Evolutionary conservation across 192 early-diverging fungal species (phyloP), one percentile per base, ranked within the genome.

Genomic region (Piromyces sp.): DNA sequence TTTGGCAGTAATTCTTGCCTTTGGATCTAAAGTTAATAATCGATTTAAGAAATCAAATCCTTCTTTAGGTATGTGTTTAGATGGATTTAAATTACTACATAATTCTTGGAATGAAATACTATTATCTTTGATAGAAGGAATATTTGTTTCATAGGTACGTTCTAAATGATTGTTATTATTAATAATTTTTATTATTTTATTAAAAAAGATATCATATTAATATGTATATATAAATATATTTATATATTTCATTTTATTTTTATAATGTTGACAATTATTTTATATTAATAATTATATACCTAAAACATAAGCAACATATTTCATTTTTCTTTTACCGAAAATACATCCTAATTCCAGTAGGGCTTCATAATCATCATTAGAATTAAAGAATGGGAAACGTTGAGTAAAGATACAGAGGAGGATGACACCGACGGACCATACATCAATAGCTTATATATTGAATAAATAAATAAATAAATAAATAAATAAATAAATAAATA

Each of bases 361-460:
- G 19, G 95, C 94, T 38, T 98, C 95, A 13, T 86, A 87, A 83
- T 98, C 97, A 84, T 95, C 94, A 58, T 88, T 89, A 1, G 95
- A 94, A 81, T 94, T 86, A 84, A 98, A 98, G 81, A 98, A 97
- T 4, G 97, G 96, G 82, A 94, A 98, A 30, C 91, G 85, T 13
- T 92, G 92, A 16, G 94, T 90, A 80, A 98, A 84, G 79, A 97
- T 88, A 30, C 89, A 94, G 11, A 96, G 83, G 17, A 98, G 81
- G 36, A 93, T 97, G 1, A 96, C 95, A 40, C 97, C 97, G 5
- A 90, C 95, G 3, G 95, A 90, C 97, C 97, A 98, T 7, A 98
- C 89, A 83, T 98, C 97, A 36, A 98, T 90, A 0, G 95, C 93
- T 89, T 85, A 81, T 78, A 33, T 82, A 29, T n/a, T 33, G 58